Conservation (phyloP, 306 rosid genomes). For the Sechiopsis laciniata region DNA sequence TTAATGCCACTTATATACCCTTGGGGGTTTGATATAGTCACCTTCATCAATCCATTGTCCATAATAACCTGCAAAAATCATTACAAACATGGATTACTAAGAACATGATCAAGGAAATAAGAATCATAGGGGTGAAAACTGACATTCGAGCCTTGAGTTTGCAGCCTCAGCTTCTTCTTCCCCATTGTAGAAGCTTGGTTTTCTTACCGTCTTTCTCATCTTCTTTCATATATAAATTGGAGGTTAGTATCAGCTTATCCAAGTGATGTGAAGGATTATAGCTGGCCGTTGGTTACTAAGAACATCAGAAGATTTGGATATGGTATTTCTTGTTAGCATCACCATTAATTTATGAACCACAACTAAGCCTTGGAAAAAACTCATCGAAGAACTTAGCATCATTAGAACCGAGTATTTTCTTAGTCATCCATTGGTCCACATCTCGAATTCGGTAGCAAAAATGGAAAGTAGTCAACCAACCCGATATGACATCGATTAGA, state of each 20-base stretch:
- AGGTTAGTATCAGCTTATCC: background rate
- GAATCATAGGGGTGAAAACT: slow-evolving; percentile 7
- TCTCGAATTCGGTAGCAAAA: background rate
- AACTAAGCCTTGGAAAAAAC: slow-evolving; percentile 3
- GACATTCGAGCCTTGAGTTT: slow-evolving; percentile 29
- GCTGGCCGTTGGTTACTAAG: slow-evolving; percentile 32
- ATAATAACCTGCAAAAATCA: slow-evolving; percentile 27
- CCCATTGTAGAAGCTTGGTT: slow-evolving; percentile 22
- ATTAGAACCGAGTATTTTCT: background rate
- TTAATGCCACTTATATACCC: slow-evolving; percentile 30
- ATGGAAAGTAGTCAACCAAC: background rate
- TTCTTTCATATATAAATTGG: background rate
- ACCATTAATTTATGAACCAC: slow-evolving; percentile 3
- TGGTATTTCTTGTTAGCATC: slow-evolving; percentile 20
- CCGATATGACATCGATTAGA: background rate
- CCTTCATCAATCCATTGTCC: slow-evolving; percentile 32
- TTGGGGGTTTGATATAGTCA: slow-evolving; percentile 32
- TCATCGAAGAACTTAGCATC: background rate
- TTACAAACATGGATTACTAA: background rate
- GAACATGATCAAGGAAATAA: slow-evolving; percentile 1
- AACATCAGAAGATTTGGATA: background rate
- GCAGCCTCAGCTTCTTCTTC: slow-evolving; percentile 31
- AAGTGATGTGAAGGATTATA: slow-evolving; percentile 13
- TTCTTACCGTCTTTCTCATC: background rate
- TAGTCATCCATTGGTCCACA: background rate